Conservation (phyloP, 1,284 basidiomycete genomes). For the Xerocomus minutiporus region DNA sequence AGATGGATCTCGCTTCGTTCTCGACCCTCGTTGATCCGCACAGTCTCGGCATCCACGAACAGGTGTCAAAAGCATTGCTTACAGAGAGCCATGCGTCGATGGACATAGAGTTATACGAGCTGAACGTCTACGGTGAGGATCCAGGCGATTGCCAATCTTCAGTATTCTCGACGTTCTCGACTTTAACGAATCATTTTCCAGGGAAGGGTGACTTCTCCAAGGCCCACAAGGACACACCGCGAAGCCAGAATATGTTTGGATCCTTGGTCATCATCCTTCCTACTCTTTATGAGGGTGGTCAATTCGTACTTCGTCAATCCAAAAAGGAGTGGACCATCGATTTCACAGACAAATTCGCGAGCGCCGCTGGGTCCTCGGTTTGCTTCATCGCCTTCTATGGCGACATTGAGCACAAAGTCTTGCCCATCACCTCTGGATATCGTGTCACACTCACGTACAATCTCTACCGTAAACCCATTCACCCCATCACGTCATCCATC, state of each 20-base stretch:
- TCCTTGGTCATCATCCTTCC: conserved; percentile 42
- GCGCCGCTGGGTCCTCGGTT: conserved; percentile 9
- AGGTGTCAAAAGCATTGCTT: conserved; percentile 28
- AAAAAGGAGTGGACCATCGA: conserved; percentile 30
- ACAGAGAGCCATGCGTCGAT: conserved; percentile 34
- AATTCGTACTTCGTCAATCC: conserved; percentile 30
- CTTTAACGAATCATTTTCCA: background rate
- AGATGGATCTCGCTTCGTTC: conserved; percentile 30
- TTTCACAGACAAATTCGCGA: conserved; percentile 4
- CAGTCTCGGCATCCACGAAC: conserved; percentile 9
- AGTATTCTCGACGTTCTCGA: background rate
- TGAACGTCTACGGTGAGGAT: conserved; percentile 36
- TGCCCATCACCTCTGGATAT: conserved; percentile 36
- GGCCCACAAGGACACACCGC: conserved; percentile 33
- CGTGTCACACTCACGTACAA: conserved; percentile 43
- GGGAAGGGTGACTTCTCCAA: conserved; percentile 22
- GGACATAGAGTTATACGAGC: conserved; percentile 38
- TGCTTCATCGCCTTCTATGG: conserved; percentile 35
- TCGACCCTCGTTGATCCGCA: conserved; percentile 26
- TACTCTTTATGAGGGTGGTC: conserved; percentile 37
- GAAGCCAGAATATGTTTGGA: conserved; percentile 34
- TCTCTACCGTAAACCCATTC: conserved; percentile 22
- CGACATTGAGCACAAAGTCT: conserved; percentile 42
- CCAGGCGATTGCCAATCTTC: conserved; percentile 13
- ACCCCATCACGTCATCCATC: conserved; percentile 6